phyloP scores from a whole-genome alignment of 1,284 basidiomycete species.

The Omphalotus olearius region DNA sequence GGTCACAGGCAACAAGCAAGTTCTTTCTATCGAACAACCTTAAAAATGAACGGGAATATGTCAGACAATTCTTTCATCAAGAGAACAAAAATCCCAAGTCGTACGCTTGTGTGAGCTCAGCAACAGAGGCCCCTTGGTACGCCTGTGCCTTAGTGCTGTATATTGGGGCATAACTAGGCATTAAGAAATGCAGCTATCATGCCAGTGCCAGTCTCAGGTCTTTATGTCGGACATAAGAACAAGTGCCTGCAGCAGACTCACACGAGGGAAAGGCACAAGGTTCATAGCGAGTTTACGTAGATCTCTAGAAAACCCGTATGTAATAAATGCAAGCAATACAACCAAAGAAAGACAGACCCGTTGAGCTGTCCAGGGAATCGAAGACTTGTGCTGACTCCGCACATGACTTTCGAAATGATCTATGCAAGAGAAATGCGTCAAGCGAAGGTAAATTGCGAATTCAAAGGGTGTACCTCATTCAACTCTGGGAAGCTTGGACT shows the following conservation, averaged over 20 bases:
- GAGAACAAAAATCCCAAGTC: conserved; percentile 13
- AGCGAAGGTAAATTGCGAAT: conserved; percentile 17
- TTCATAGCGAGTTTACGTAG: conserved; percentile 93
- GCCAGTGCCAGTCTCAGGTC: background rate
- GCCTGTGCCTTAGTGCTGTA: conserved; percentile 56
- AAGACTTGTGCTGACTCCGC: conserved; percentile 84
- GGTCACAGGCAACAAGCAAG: conserved; percentile 82
- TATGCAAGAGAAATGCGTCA: conserved; percentile 23
- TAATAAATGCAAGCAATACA: conserved; percentile 1
- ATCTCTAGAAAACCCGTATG: conserved; percentile 55
- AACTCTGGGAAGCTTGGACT: conserved; percentile 72
- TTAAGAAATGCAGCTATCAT: conserved; percentile 81
- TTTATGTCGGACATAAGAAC: conserved; percentile 1
- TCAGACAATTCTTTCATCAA: conserved; percentile 1
- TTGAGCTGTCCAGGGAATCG: conserved; percentile 95
- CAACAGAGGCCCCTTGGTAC: conserved; percentile 60
- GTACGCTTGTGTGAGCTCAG: conserved; percentile 69
- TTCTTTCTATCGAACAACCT: conserved; percentile 82
- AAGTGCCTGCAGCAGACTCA: conserved; percentile 29
- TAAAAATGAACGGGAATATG: background rate
- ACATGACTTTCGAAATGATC: conserved; percentile 85
- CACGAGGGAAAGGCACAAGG: conserved; percentile 89
- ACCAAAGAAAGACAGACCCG: conserved; percentile 42
- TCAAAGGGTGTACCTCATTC: conserved; percentile 57
- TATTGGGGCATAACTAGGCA: conserved; percentile 85